Conservation (phyloP, 257 asterid genomes). For the Capsicum chinense region DNA sequence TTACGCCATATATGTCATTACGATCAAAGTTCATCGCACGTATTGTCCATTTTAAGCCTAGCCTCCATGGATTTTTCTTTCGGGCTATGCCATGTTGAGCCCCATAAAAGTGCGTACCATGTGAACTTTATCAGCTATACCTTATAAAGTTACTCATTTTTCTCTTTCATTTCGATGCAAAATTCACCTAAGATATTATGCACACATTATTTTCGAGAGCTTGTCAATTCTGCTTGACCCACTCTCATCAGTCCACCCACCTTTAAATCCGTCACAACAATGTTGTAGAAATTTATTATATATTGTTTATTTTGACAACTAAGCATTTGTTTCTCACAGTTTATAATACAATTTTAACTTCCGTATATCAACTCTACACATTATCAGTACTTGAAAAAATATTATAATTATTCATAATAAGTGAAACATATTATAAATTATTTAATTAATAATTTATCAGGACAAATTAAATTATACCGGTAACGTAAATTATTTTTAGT, state of each 20-base stretch:
- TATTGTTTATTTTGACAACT: no score
- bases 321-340: no score
- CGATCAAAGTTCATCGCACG: neutral
- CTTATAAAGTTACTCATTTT: neutral
- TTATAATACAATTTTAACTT: no score
- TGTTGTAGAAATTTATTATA: neutral
- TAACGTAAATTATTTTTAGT: no score
- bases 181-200: neutral
- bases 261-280: neutral
- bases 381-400: no score
- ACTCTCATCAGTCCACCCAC: neutral
- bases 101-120: neutral
- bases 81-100: neutral
- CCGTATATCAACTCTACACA: no score
- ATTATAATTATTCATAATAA: no score
- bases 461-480: no score
- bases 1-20: neutral
- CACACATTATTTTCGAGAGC: rapidly evolving
- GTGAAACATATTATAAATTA: no score
- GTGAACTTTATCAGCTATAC: neutral
- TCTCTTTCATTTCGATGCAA: neutral
- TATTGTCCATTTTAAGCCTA: neutral
- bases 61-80: neutral
- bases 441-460: no score
- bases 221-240: neutral